phyloP scores from a whole-genome alignment of 164 flowering plant genomes.

The Magnolia kwangsiensis region DNA sequence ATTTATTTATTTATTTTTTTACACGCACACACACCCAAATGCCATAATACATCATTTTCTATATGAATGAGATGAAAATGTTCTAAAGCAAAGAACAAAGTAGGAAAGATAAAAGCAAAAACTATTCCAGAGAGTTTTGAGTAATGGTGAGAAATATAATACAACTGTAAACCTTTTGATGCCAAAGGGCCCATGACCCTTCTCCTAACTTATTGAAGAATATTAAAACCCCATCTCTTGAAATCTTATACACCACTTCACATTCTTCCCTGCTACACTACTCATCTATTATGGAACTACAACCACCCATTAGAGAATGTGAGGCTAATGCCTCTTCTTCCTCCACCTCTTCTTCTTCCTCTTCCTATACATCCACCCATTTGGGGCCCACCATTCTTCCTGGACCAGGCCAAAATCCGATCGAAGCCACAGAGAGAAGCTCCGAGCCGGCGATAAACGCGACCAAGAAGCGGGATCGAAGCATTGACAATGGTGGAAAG shows the following conservation, averaged over 20 bases:
- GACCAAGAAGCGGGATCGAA: background rate
- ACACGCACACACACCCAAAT: too few relatives aligned
- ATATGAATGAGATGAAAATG: background rate
- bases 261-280: background rate
- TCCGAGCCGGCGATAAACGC: background rate
- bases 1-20: too few relatives aligned
- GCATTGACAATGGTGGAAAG: constrained; percentile 3
- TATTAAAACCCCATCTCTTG: background rate
- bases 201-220: background rate
- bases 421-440: background rate
- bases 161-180: constrained; percentile 1
- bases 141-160: background rate
- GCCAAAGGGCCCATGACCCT: constrained; percentile 3
- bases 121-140: background rate
- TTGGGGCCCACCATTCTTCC: background rate
- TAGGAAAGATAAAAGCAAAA: background rate
- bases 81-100: background rate
- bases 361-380: background rate
- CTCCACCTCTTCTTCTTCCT: background rate
- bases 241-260: background rate
- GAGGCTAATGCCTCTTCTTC: background rate
- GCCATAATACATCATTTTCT: too few relatives aligned
- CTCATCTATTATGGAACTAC: constrained; percentile 5
- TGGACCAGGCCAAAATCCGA: background rate
- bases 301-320: background rate